A percentile compares a stretch with the other conserved stretches of the same genome.
These are phyloP conservation scores for Cladosporium sp. DNA, from an alignment of 2,329 filamentous ascomycete species.

Conservation along the genomic window DNA sequence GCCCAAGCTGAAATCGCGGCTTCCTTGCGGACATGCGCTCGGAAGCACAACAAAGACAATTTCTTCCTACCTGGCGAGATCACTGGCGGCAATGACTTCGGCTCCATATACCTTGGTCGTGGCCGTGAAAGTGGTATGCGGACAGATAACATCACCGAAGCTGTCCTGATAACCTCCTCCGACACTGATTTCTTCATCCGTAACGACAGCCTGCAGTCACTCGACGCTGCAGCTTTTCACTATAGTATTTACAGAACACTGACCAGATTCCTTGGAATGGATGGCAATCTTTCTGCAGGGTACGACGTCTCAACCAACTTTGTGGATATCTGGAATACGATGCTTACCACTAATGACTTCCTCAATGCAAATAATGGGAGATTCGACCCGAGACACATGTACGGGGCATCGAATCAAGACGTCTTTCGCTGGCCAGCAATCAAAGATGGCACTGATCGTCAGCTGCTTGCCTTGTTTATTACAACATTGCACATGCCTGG, in stretches of 20 bases:
- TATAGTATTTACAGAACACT: slow-evolving; percentile 64
- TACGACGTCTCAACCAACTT: slow-evolving; percentile 58
- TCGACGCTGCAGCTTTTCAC: slow-evolving; percentile 63
- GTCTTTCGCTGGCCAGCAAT: slow-evolving; percentile 65
- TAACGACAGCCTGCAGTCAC: slow-evolving; percentile 51
- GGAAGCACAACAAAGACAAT: slow-evolving; percentile 58
- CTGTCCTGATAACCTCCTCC: slow-evolving; percentile 50
- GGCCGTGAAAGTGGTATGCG: slow-evolving; percentile 58
- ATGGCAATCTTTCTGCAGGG: slow-evolving; percentile 57
- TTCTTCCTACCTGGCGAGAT: slow-evolving; percentile 57
- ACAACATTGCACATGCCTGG: slow-evolving; percentile 62
- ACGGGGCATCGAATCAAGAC: slow-evolving; percentile 65
- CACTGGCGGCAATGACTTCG: slow-evolving; percentile 58
- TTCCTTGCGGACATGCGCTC: slow-evolving; percentile 58
- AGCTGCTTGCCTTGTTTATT: slow-evolving; percentile 60
- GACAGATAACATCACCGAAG: slow-evolving; percentile 48
- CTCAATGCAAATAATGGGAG: slow-evolving; percentile 60
- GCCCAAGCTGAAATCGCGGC: slow-evolving; percentile 59
- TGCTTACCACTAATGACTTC: slow-evolving; percentile 60
- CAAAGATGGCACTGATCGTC: slow-evolving; percentile 56
- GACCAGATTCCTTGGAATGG: slow-evolving; percentile 61
- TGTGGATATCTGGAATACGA: slow-evolving; percentile 55
- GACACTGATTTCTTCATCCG: slow-evolving; percentile 53
- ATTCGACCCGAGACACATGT: slow-evolving; percentile 65
- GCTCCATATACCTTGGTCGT: slow-evolving; percentile 61